Evolutionary conservation across 441 rosid species (phyloP), one percentile per base, ranked within the genome.

Genomic region (Macaranga tanarius): DNA sequence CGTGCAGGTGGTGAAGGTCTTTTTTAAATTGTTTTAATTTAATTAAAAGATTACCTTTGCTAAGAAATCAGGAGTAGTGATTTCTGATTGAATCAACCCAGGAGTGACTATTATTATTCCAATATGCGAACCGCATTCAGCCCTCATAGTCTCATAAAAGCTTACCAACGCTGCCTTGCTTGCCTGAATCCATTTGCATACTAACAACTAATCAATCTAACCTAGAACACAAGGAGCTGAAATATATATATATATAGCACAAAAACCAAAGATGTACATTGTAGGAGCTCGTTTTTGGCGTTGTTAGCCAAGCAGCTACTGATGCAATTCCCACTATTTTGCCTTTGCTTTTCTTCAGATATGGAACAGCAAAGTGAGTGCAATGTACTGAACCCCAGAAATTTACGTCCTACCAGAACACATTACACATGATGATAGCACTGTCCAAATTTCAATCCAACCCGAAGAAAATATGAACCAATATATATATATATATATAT

Each of bases 81-180:
- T 69, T 54, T 89, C 85, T 5, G 91, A 76, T 2, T 82, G 52
- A 1, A 82, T 54, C 20, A 81, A 1, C 50, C 91, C 87, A 0
- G 89, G 90, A 4, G 79, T 65, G 40, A 80, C 87, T 23, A 87
- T 86, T 28, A 89, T 84, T 70, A 87, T 79, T 28, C 82, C 80
- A 45, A 87, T 79, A 15, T 83, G 84, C 0, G 78, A 67, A 56
- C 80, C 86, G 10, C 84, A 26, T 48, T 90, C 93, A 23, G 61
- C 55, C 70, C 89, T 78, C 56, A 88, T 20, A 2, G 86, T 77
- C 79, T 87, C 91, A 11, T 61, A 87, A 52, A 88, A 84, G 80
- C 77, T 71, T 38, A 81, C 25, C 19, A 84, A 19, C 0, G 90
- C 92, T 25, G 92, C 87, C 69, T 90, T 87, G 76, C 81, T 84